A percentile compares a stretch with the other conserved stretches of the same genome.
These are phyloP conservation scores for Physcomitrium patens DNA, from an alignment of 225 moss, liverwort and hornwort genomes.

Conservation along the genomic window DNA sequence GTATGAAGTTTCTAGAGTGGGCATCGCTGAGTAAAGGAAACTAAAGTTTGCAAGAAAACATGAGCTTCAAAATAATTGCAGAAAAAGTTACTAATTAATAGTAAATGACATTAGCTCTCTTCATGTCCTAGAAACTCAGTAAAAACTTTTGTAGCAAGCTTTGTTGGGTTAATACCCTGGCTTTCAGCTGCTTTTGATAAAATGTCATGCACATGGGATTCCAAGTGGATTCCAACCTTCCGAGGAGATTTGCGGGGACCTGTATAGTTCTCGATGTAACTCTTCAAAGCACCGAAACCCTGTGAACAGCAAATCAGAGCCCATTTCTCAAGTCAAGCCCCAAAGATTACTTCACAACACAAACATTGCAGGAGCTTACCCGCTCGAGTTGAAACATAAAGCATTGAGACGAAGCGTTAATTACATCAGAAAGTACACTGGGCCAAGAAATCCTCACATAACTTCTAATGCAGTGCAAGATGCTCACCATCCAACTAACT, in stretches of 20 bases:
- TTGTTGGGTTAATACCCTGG: slow-evolving; percentile 34
- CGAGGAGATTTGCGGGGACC: slow-evolving; percentile 32
- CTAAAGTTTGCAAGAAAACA: no score
- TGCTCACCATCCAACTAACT: no score
- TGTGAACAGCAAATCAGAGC: slow-evolving; percentile 11
- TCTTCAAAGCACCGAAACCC: slow-evolving; percentile 46
- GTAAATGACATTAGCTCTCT: background rate
- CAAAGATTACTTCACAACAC: background rate
- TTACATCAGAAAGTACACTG: no score
- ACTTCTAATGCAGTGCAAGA: no score
- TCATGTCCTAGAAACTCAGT: slow-evolving; percentile 27
- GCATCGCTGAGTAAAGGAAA: no score
- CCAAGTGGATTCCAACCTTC: slow-evolving; percentile 38
- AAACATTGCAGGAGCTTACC: no score
- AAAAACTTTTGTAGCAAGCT: slow-evolving; percentile 39
- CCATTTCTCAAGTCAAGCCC: background rate
- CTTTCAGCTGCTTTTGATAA: slow-evolving; percentile 35
- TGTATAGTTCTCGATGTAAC: slow-evolving; percentile 40
- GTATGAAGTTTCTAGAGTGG: background rate
- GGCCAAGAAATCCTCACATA: no score
- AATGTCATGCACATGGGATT: slow-evolving; percentile 23
- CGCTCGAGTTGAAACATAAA: no score
- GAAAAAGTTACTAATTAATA: no score
- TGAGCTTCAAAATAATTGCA: no score
- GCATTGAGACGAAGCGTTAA: no score